phyloP scores from a whole-genome alignment of 768 basidiomycete species.

The Tricholoma hemisulphureum region DNA sequence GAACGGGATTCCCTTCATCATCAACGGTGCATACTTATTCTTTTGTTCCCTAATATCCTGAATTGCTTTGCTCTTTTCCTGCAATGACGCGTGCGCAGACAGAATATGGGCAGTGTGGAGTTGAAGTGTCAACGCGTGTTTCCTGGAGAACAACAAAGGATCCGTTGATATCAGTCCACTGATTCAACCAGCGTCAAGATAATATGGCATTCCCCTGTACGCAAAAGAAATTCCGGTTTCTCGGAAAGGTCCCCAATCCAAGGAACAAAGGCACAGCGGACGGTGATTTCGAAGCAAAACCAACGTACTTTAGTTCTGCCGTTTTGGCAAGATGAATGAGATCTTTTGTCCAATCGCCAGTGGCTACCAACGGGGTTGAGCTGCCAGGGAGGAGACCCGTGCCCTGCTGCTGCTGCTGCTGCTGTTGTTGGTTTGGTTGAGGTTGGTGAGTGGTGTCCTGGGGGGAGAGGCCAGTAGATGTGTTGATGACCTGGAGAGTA shows the following conservation, averaged over 20 bases:
- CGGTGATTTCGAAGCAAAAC: not conserved
- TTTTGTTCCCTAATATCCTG: slow-evolving; percentile 83
- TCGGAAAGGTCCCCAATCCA: not conserved
- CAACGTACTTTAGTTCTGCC: slow-evolving; percentile 80
- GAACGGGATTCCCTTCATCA: not conserved
- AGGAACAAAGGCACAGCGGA: not conserved
- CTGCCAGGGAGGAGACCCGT: slow-evolving; percentile 21
- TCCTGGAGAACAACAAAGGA: slow-evolving; percentile 40
- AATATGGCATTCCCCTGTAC: not conserved
- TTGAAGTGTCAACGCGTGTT: slow-evolving; percentile 81
- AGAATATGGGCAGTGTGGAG: slow-evolving; percentile 85
- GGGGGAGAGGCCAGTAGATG: slow-evolving; percentile 22
- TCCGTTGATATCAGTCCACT: slow-evolving; percentile 5
- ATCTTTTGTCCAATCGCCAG: slow-evolving; percentile 85
- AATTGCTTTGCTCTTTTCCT: slow-evolving; percentile 73
- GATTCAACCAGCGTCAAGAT: not conserved
- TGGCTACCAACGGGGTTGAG: slow-evolving; percentile 60
- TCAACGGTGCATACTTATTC: slow-evolving; percentile 58
- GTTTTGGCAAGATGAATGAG: slow-evolving; percentile 84
- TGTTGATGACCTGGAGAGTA: slow-evolving; percentile 19
- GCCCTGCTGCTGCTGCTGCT: slow-evolving; percentile 30
- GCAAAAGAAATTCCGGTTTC: not conserved
- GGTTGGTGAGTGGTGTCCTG: slow-evolving; percentile 28
- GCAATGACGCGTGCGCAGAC: slow-evolving; percentile 76
- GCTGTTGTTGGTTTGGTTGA: slow-evolving; percentile 13